Evolutionary conservation across 176 grass and related monocot species (phyloP).

Genomic region (Alloteropsis semialata): DNA sequence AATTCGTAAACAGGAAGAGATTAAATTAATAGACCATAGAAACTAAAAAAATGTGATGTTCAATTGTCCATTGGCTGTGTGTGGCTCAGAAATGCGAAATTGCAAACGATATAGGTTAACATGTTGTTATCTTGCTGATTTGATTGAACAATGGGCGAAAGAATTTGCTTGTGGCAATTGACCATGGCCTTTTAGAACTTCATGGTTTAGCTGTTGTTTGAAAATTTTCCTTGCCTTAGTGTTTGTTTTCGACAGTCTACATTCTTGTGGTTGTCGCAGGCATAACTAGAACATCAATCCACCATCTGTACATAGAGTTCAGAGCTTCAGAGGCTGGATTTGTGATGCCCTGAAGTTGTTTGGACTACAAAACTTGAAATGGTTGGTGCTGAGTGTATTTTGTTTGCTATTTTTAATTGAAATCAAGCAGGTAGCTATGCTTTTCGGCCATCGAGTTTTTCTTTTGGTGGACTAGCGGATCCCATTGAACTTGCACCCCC

Average conservation of each 20-base stretch:
- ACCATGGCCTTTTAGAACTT: background rate
- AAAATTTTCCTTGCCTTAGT: too few relatives aligned
- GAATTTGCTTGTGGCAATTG: conserved; percentile 4
- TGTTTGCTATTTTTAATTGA: too few relatives aligned
- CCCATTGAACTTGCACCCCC: too few relatives aligned
- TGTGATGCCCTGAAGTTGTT: background rate
- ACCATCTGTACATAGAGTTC: background rate
- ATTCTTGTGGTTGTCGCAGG: background rate
- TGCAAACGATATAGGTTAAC: background rate
- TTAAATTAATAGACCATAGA: background rate
- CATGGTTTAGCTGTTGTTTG: background rate
- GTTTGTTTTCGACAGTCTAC: too few relatives aligned
- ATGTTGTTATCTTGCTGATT: background rate
- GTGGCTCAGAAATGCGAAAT: too few relatives aligned
- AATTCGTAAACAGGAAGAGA: background rate
- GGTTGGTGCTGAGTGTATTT: background rate
- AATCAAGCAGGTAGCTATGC: background rate
- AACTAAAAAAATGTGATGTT: too few relatives aligned
- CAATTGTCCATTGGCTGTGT: too few relatives aligned
- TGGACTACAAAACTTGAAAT: background rate
- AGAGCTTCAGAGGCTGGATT: background rate
- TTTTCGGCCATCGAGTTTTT: background rate
- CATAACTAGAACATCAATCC: too few relatives aligned
- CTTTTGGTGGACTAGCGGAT: too few relatives aligned
- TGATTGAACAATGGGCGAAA: background rate